Base-by-base conservation (phyloP, 768 basidiomycete species). In the Lenzites betulinus region DNA sequence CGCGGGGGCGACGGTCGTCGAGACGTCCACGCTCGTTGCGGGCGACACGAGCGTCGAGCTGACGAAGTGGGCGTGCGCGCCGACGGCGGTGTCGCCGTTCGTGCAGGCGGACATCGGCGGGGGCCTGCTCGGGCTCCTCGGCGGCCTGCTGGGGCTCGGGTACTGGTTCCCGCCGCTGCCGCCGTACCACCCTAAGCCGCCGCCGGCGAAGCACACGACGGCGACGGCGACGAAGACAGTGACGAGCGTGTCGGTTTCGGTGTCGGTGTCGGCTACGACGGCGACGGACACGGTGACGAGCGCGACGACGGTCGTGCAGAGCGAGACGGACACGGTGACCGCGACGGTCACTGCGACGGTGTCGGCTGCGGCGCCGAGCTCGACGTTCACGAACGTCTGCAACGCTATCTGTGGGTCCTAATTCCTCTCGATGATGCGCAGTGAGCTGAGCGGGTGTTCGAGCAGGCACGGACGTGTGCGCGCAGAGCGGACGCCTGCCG, bases 381-480 rank as follows among this genome's bases (percentile, higher is more conserved):
- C 56, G 36, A 50, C 56, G 4, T 36, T 36, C 16, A 43, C 30
- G 26, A 43, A 58, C 50, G 63, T 66, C 13, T 67, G 68, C 59
- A 52, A 38, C 42, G 58, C 53, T 12, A 57, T 69, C 42, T 68
- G 67, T 65, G 26, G 43, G 64, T 55, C 39, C 35, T 33, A 50
- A 13, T n/a, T 46, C 9, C 49, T 7, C 4, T 5, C 7, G 15
- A 4, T n/a, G 12, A 26, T 47, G 25, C 33, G 9, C 25, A 12
- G 13, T 18, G 33, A 1, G 3, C 28, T 47, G 41, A 22, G 33
- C 3, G 11, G n/a, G n/a, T n/a, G 26, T 28, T 26, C 28, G 9
- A 11, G 22, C 39, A 65, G 61, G 68, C 60, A 64, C 56, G 18
- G 58, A 54, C 25, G 57, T 64, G 8, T 66, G 65, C 51, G 61